phyloP scores from a whole-genome alignment of 257 asterid genomes.

The Buddleja alternifolia region DNA sequence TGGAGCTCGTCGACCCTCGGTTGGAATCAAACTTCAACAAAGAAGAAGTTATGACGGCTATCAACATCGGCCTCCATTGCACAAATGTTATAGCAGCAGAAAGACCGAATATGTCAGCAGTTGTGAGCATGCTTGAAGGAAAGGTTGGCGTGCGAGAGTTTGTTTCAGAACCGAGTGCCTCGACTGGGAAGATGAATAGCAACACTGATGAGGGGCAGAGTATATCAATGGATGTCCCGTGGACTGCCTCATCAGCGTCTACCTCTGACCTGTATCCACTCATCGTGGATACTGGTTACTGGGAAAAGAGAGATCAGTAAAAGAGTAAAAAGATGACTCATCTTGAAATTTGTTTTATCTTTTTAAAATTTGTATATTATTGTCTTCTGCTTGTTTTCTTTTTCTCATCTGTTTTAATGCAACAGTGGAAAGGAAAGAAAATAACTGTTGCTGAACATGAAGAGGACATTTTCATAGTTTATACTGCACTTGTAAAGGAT shows the following conservation, averaged over 20 bases:
- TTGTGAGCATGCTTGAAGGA: constrained; percentile 70
- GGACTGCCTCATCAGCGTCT: constrained; percentile 48
- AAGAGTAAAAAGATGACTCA: neutral
- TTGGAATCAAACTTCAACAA: constrained; percentile 43
- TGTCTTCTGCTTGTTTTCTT: neutral
- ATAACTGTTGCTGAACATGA: neutral
- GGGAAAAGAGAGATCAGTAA: constrained; percentile 46
- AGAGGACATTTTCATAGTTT: neutral
- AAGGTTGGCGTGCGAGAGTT: constrained; percentile 27
- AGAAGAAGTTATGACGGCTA: constrained; percentile 42
- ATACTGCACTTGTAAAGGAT: neutral
- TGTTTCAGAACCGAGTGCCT: constrained; percentile 20
- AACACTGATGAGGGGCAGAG: constrained; percentile 29
- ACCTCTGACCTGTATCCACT: constrained; percentile 56
- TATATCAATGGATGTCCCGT: constrained; percentile 46
- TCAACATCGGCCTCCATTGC: constrained; percentile 59
- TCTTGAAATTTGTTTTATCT: neutral
- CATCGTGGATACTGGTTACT: constrained; percentile 43
- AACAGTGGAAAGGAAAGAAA: neutral
- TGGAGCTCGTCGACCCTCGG: constrained; percentile 61
- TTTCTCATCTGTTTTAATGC: neutral
- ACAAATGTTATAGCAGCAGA: constrained; percentile 42
- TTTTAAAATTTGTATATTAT: neutral
- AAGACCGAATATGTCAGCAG: constrained; percentile 69
- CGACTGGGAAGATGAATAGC: neutral